Evolutionary conservation across 2,329 filamentous ascomycete species (phyloP), one percentile per base, ranked within the genome.

Genomic region (Helotiales sp.): DNA sequence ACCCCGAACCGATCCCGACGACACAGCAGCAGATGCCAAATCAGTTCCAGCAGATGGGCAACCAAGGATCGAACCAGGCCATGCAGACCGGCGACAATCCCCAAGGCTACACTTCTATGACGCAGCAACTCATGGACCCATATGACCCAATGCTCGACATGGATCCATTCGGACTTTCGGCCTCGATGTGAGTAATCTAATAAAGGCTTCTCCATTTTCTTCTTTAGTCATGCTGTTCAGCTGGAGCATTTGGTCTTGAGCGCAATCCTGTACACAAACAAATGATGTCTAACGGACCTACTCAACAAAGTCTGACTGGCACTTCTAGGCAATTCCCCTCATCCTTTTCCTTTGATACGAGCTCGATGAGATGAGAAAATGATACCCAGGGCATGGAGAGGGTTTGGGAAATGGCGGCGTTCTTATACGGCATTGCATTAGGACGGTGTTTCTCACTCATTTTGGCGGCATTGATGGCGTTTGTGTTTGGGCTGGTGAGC

Each of bases 91-190:
- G 74, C 37, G 74, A 78, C 22, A 80, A 79, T 66, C 71, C 80
- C 63, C 80, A 82, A 64, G 79, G 77, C 24, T 81, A 78, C 65
- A 73, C 72, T 34, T 77, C 77, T 20, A 78, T 80, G 73, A 76
- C 76, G 57, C 79, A 71, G 62, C 79, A 71, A 63, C 82, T 89
- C 43, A 86, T 91, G 75, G 88, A 90, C 72, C 85, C 88, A 15
- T 97, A 93, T 77, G 94, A 97, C 75, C 91, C 93, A 20, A 92
- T 93, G 81, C 83, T 97, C 58, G 94, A 97, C 77, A 93, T 93
- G 79, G 94, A 97, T 79, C 95, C 95, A 0, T 98, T 97, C 75
- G 94, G 94, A 13, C 84, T 97, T 61, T 95, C 92, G 67, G 94
- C 94, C 40, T 97, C 93, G 80, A 97, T 63, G 61, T 63, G 43